Evolutionary conservation across 768 basidiomycete species (phyloP).

Genomic region (Podaxis sp.): DNA sequence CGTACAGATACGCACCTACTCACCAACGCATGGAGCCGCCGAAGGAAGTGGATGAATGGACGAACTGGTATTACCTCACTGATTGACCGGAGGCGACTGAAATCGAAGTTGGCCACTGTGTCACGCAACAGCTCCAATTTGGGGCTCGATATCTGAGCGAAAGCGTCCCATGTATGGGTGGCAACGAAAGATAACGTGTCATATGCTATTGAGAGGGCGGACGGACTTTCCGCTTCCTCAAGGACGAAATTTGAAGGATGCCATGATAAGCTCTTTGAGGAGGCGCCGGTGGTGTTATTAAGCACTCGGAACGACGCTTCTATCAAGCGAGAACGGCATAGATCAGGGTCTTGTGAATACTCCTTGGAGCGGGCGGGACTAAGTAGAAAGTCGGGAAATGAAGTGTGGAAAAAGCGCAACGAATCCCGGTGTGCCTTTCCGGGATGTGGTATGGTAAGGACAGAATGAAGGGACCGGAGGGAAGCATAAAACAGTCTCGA

Average conservation of each 20-base stretch:
- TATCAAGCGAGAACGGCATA: neutral
- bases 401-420: neutral
- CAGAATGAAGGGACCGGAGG: neutral
- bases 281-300: neutral
- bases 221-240: neutral
- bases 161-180: neutral
- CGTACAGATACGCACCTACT: neutral
- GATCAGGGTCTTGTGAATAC: neutral
- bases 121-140: neutral
- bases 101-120: neutral
- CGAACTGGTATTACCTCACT: neutral
- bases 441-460: neutral
- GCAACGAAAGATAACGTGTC: neutral
- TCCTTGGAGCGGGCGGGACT: neutral
- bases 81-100: neutral
- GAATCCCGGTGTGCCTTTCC: neutral
- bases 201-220: neutral
- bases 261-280: neutral
- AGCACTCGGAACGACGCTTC: neutral
- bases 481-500: neutral
- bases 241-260: neutral
- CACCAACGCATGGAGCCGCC: neutral
- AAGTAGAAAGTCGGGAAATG: neutral
- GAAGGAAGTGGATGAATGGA: neutral
- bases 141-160: neutral